A percentile compares a stretch with the other conserved stretches of the same genome.
Conservation (phyloP, 768 basidiomycete genomes). For the Amanita exitialis region DNA sequence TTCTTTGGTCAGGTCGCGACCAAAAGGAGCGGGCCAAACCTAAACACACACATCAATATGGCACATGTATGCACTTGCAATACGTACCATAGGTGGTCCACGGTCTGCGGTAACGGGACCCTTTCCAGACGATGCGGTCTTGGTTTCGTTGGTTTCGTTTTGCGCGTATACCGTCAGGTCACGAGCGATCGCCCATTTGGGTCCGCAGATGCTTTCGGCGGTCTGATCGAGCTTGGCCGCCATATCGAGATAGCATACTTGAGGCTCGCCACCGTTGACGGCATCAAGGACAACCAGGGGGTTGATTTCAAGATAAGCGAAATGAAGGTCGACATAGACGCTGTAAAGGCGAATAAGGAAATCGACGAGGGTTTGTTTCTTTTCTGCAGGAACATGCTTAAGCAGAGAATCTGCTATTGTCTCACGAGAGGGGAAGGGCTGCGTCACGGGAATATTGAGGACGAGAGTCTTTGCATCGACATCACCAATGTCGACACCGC, state of each 20-base stretch:
- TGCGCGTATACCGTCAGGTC: slow-evolving; percentile 70
- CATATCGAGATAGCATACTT: slow-evolving; percentile 97
- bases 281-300: slow-evolving; percentile 91
- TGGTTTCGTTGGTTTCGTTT: slow-evolving; percentile 27
- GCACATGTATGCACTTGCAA: slow-evolving; percentile 7
- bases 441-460: slow-evolving; percentile 68
- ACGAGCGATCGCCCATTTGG: slow-evolving; percentile 97
- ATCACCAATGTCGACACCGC: slow-evolving; percentile 97
- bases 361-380: slow-evolving; percentile 89
- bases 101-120: slow-evolving; percentile 73
- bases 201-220: slow-evolving; percentile 94
- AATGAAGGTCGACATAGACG: slow-evolving; percentile 98
- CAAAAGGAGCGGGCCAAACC: slow-evolving; percentile 91
- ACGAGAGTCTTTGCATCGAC: slow-evolving; percentile 95
- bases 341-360: slow-evolving; percentile 93
- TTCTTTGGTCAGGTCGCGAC: slow-evolving; percentile 95
- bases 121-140: slow-evolving; percentile 28
- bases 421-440: slow-evolving; percentile 76
- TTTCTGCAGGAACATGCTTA: slow-evolving; percentile 69
- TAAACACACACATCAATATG: slow-evolving; percentile 11
- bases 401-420: slow-evolving; percentile 70
- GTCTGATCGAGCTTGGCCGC: slow-evolving; percentile 99
- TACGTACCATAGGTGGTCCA: slow-evolving; percentile 85
- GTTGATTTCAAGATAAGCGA: slow-evolving; percentile 99
- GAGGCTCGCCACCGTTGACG: slow-evolving; percentile 52